Percentiles rank a stretch among this genome's conserved stretches.
These are phyloP conservation scores for Gastrodia elata DNA, from an alignment of 106 monocot species.

Conservation along the genomic window DNA sequence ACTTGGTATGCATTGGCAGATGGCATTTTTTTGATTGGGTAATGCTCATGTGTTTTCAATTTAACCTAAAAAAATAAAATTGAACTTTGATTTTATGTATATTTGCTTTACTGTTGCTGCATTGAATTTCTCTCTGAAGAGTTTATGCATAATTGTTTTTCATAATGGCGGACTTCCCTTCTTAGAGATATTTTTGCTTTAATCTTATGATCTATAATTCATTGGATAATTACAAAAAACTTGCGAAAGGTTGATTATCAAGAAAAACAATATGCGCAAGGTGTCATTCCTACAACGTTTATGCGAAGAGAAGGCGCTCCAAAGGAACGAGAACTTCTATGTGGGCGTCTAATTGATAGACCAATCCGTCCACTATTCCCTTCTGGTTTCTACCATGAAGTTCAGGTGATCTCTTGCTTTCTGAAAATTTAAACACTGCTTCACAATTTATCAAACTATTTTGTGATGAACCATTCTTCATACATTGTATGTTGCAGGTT, in stretches of 20 bases:
- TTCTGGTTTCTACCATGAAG: conserved; percentile 87
- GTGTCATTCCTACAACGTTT: conserved; percentile 86
- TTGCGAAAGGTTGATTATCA: conserved; percentile 82
- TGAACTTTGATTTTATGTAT: not conserved
- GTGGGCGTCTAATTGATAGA: conserved; percentile 88
- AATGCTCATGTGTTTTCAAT: no score
- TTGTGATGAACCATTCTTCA: not conserved
- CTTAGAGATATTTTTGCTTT: not conserved
- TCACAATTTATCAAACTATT: not conserved
- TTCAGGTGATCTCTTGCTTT: conserved; percentile 50
- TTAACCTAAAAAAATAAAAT: not conserved
- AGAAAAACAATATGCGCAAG: conserved; percentile 91
- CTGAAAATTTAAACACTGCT: not conserved
- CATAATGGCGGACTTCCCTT: not conserved
- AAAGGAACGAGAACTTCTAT: conserved; percentile 88
- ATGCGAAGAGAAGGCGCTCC: conserved; percentile 97
- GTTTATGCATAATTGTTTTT: not conserved
- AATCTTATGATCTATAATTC: not conserved
- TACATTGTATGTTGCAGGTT: conserved; percentile 30
- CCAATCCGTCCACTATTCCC: conserved; percentile 94
- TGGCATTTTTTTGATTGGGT: no score
- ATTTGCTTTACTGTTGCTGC: not conserved
- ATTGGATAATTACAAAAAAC: not conserved
- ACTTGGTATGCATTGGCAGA: no score
- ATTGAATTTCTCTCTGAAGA: not conserved